Percentiles rank a stretch among this genome's conserved stretches.
These are phyloP conservation scores for Dactylonectria macrodidyma DNA, from an alignment of 2,329 filamentous ascomycete genomes.

Conservation along the genomic window DNA sequence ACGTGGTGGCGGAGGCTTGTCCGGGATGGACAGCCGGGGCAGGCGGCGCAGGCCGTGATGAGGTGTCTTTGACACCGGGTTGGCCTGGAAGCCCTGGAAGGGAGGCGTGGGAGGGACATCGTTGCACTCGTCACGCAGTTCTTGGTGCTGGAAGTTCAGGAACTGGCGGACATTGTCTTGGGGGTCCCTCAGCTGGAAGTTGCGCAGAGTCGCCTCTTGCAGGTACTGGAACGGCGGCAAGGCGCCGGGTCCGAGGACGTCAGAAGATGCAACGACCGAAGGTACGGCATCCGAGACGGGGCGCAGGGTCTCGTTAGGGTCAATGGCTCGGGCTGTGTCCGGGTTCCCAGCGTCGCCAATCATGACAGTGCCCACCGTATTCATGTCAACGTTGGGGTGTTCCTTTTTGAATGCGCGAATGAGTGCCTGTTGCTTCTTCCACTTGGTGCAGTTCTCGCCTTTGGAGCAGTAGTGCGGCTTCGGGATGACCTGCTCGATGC, in stretches of 20 bases:
- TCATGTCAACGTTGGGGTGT: constrained; percentile 74
- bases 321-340: constrained; percentile 71
- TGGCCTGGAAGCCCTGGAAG: constrained; percentile 79
- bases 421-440: constrained; percentile 83
- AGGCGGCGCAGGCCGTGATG: constrained; percentile 71
- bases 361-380: constrained; percentile 77
- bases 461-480: constrained; percentile 89
- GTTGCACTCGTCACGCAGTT: constrained; percentile 61
- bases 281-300: constrained; percentile 83
- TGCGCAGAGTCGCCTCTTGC: constrained; percentile 80
- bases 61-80: constrained; percentile 62
- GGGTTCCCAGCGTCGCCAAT: constrained; percentile 87
- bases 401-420: constrained; percentile 83
- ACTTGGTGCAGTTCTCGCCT: constrained; percentile 88
- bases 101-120: constrained; percentile 80
- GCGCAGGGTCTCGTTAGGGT: constrained; percentile 70
- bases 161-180: constrained; percentile 96
- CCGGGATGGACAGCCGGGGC: constrained; percentile 75
- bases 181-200: constrained; percentile 80
- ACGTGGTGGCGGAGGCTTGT: constrained; percentile 50
- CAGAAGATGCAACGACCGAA: constrained; percentile 92
- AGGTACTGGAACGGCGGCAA: constrained; percentile 78
- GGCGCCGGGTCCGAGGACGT: constrained; percentile 82
- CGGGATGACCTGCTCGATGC: constrained; percentile 89
- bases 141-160: constrained; percentile 80